A percentile compares a stretch with the other conserved stretches of the same genome.
These are phyloP conservation scores for Puccinia triticina DNA, from an alignment of 1,284 basidiomycete species.

Conservation along the genomic window DNA sequence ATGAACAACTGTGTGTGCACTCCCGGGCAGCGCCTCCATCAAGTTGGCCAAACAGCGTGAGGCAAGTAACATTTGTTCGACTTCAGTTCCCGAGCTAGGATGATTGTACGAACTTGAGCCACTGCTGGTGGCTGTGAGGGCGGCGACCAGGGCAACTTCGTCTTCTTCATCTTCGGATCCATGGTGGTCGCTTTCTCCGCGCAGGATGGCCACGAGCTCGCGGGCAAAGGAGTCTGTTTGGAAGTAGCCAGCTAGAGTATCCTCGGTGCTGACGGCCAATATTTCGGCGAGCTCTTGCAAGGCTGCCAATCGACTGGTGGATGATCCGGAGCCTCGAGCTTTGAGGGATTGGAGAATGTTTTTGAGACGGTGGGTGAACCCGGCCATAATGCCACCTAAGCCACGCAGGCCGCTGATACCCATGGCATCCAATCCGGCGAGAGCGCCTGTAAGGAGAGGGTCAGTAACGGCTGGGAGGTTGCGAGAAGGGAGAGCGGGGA, in stretches of 20 bases:
- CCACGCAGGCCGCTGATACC: conserved; percentile 58
- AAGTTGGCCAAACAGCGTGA: conserved; percentile 92
- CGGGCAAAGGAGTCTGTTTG: conserved; percentile 87
- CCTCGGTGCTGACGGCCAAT: conserved; percentile 94
- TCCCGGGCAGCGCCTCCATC: conserved; percentile 92
- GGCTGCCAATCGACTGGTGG: conserved; percentile 76
- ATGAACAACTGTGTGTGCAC: conserved; percentile 89
- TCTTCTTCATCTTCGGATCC: conserved; percentile 66
- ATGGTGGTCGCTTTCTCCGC: conserved; percentile 64
- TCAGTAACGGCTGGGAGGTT: conserved; percentile 12
- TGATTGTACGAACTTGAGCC: conserved; percentile 50
- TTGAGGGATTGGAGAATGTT: conserved; percentile 87
- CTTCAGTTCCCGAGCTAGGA: conserved; percentile 68
- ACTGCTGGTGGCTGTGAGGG: conserved; percentile 45
- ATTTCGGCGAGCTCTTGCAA: conserved; percentile 93
- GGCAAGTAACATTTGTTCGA: conserved; percentile 87
- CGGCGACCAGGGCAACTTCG: conserved; percentile 81
- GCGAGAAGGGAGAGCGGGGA: conserved; percentile 38
- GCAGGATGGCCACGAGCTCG: conserved; percentile 88
- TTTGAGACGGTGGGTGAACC: conserved; percentile 81
- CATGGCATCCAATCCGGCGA: conserved; percentile 48
- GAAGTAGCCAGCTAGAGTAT: conserved; percentile 91
- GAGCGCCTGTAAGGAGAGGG: conserved; percentile 11
- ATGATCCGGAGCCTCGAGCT: conserved; percentile 71
- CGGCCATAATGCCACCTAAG: conserved; percentile 86